These are phyloP conservation scores for Bigelowiella natans DNA, from an alignment of 78 protist species.

Conservation along the genomic window DNA sequence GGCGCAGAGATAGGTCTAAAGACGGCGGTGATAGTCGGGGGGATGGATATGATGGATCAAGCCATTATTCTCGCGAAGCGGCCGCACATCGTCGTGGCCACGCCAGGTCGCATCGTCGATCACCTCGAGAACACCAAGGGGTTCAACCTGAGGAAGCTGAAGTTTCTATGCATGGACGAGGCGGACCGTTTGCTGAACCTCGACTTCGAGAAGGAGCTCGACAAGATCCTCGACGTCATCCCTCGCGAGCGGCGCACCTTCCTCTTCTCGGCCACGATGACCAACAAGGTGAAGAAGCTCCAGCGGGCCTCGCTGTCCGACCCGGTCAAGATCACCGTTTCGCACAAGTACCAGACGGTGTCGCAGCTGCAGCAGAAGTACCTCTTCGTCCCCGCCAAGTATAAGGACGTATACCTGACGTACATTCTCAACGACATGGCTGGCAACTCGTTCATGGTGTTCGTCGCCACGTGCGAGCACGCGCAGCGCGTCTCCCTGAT, in stretches of 20 bases:
- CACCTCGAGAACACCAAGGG: conserved; percentile 87
- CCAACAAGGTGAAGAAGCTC: conserved; percentile 75
- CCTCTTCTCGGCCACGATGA: conserved; percentile 96
- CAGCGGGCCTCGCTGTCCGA: conserved; percentile 76
- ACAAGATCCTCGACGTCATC: conserved; percentile 37
- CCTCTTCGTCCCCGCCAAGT: conserved; percentile 73
- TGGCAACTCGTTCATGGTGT: conserved; percentile 31
- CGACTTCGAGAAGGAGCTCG: conserved; percentile 85
- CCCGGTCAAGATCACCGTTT: conserved; percentile 58
- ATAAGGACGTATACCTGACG: conserved; percentile 68
- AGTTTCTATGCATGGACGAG: conserved; percentile 79
- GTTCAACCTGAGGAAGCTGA: conserved; percentile 56
- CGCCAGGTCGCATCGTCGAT: conserved; percentile 78
- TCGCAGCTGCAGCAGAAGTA: conserved; percentile 68
- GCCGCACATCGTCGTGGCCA: conserved; percentile 92
- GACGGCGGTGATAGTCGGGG: conserved; percentile 63
- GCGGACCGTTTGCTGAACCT: conserved; percentile 84
- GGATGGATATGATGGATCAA: conserved; percentile 32
- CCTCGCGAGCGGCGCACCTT: conserved; percentile 62
- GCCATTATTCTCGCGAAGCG: conserved; percentile 57
- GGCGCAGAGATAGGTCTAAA: conserved; percentile 67
- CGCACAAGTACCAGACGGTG: conserved; percentile 51
- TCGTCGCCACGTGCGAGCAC: neutral
- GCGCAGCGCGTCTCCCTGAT: conserved; percentile 49
- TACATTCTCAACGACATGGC: conserved; percentile 54